Evolutionary conservation across 345 rosid genomes (phyloP), one percentile per base, ranked within the genome.

Genomic region (Gossypium mustelinum): DNA sequence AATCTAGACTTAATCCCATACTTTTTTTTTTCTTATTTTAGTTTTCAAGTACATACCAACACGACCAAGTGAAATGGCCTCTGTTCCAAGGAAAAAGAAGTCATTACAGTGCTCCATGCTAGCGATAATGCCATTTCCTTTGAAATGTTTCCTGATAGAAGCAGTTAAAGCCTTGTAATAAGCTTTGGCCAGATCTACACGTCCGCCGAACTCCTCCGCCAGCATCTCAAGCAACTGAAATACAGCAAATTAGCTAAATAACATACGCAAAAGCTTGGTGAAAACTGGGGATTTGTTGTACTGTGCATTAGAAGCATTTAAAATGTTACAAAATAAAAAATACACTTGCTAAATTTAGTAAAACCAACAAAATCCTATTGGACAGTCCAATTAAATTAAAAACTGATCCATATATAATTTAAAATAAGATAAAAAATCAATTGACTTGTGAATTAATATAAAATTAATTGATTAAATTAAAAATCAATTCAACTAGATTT

Each of bases 61-160:
- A 72, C 97, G 98, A 4, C 97, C 98, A 58, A 92, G 93, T 20
- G 89, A 43, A 25, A 94, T 92, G 83, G 97, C 87, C 63, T 92
- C 92, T 3, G 98, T 94, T 1, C 98, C 97, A 50, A 94, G 98
- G 79, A 89, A 84, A 92, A 92, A 89, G 85, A 94, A 94, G 78
- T 94, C 98, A 83, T 94, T 92, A 80, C 97, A 92, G 52, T 94
- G 97, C 73, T 90, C 94, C 98, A 94, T 92, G 77, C 98, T 94
- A 0, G 98, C 97, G 13, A 94, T 94, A 25, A 92, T 94, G n/a
- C 92, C 94, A 79, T 94, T 94, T 41, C 98, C 97, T 11, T 85
- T 82, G 85, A 94, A 94, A 76, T 94, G 91, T 81, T 86, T 89
- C 74, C 77, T 85, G 52, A 92, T 91, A 0, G 97, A 90, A 9